Base-by-base conservation (phyloP, 768 basidiomycete species). In the Udeniomyces megalosporus region DNA sequence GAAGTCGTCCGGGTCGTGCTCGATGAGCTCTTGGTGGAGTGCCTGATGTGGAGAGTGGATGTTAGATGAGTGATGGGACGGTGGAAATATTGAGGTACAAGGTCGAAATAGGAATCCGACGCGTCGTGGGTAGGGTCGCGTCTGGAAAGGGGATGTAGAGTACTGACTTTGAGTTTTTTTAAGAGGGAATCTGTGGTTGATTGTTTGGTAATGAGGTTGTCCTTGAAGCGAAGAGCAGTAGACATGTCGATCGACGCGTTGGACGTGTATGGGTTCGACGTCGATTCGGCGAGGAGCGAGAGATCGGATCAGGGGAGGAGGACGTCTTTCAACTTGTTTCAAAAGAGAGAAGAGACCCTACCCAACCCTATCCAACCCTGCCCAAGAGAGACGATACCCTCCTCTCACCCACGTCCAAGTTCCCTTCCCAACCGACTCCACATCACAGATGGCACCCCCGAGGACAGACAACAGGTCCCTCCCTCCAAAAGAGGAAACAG, bases 1-100 rank as follows among this genome's bases (percentile, higher is more conserved):
- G 70, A 88, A 82, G 47, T 76, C 75, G 68, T 95, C 92, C 74
- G 96, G 93, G 70, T 95, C 92, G 66, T 93, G 77, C 12, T 80
- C 81, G 8, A 84, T 82, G 48, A 99, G 72, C 64, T 76, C 75
- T 12, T 68, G 64, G 66, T 78, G 76, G 3, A 78, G 66, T 3
- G 69, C 68, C 74, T 76, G 64, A 12, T n/a, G 61, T 42, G 38
- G 38, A 42, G 8, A 42, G 20, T 49, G 35, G 32, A 61, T 14
- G n/a, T 45, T 15, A 15, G 11, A 51, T n/a, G 26, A 12, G 28
- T 57, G 15, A 14, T 38, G 24, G n/a, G n/a, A n/a, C n/a, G n/a
- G n/a, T n/a, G 17, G 22, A 56, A 4, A 11, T 29, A 20, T 15
- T 11, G 28, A 12, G 24, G 11, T 12, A 45, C 35, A 44, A 32